These are phyloP conservation scores for Actinomortierella ambigua DNA, from an alignment of 371 early-diverging fungal species.

Conservation along the genomic window DNA sequence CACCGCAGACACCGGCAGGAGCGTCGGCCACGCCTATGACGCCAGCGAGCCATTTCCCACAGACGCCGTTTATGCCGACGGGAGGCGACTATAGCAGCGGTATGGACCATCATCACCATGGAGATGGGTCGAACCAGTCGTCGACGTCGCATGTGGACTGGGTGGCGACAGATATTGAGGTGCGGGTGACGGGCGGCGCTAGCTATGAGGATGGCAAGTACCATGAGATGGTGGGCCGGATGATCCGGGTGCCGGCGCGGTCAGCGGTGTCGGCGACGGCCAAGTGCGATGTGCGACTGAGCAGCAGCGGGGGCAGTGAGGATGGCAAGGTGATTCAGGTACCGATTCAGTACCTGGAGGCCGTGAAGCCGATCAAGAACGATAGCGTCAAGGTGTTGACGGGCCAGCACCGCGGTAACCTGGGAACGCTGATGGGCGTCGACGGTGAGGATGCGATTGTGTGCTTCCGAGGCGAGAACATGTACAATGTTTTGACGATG, in stretches of 20 bases:
- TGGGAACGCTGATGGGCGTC: slow-evolving; percentile 80
- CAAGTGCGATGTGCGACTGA: slow-evolving; percentile 49
- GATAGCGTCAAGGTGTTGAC: slow-evolving; percentile 78
- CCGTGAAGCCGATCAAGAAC: slow-evolving; percentile 78
- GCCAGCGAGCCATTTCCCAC: slow-evolving; percentile 57
- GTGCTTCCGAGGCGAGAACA: slow-evolving; percentile 62
- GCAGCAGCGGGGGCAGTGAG: slow-evolving; percentile 31
- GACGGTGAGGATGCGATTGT: slow-evolving; percentile 87
- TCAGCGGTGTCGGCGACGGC: slow-evolving; percentile 54
- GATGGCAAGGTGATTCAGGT: slow-evolving; percentile 48
- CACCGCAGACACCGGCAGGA: slow-evolving; percentile 62
- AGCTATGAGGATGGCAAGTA: slow-evolving; percentile 33
- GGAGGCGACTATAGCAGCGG: slow-evolving; percentile 56
- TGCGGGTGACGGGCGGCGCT: slow-evolving; percentile 24
- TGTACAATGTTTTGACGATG: slow-evolving; percentile 70
- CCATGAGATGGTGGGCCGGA: slow-evolving; percentile 46
- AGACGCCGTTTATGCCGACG: slow-evolving; percentile 70
- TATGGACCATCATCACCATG: slow-evolving; percentile 28
- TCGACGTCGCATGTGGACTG: slow-evolving; percentile 51
- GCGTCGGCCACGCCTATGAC: slow-evolving; percentile 44
- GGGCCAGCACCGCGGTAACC: slow-evolving; percentile 72
- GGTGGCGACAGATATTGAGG: slow-evolving; percentile 73
- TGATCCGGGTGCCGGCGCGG: slow-evolving; percentile 54
- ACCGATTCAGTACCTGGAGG: slow-evolving; percentile 59
- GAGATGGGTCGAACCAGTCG: slow-evolving; percentile 11